Evolutionary conservation across 768 basidiomycete species (phyloP).

Genomic region (Lactifluus subvellereus): DNA sequence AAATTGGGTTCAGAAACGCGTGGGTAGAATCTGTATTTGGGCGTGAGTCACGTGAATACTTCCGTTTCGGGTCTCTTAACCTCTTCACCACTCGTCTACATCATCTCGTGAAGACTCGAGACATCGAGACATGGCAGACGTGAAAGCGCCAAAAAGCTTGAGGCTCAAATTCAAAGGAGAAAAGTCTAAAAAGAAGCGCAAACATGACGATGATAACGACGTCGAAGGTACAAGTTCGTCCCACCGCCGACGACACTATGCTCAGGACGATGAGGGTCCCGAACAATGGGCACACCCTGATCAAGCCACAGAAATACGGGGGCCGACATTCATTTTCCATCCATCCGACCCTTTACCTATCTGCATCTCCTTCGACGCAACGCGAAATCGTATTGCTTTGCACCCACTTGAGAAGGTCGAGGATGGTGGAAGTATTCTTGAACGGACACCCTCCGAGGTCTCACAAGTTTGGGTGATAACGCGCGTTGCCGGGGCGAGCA

Average conservation of each 20-base stretch:
- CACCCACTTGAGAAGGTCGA: constrained; percentile 59
- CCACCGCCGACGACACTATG: constrained; percentile 43
- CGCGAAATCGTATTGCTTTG: constrained; percentile 66
- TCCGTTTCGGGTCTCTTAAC: not conserved
- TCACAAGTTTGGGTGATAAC: constrained; percentile 90
- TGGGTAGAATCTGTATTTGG: constrained; percentile 17
- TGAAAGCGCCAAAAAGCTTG: constrained; percentile 10
- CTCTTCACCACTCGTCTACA: constrained; percentile 29
- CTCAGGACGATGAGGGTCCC: constrained; percentile 56
- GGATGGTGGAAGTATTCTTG: constrained; percentile 45
- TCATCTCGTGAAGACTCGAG: not conserved
- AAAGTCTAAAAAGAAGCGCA: constrained; percentile 77
- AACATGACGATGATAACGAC: constrained; percentile 44
- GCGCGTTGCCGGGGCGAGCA: constrained; percentile 74
- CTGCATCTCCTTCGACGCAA: constrained; percentile 71
- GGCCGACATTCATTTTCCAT: constrained; percentile 82
- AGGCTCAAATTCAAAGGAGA: constrained; percentile 90
- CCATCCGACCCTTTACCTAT: constrained; percentile 76
- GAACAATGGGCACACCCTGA: constrained; percentile 81
- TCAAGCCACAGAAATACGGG: constrained; percentile 65
- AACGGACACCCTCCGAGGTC: constrained; percentile 72
- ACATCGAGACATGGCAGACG: constrained; percentile 33
- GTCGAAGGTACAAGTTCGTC: constrained; percentile 42
- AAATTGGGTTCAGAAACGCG: constrained; percentile 21
- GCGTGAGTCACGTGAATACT: constrained; percentile 16